Base-by-base conservation (phyloP, 495 filamentous ascomycete species). In the Aspergillus ellipticus region DNA sequence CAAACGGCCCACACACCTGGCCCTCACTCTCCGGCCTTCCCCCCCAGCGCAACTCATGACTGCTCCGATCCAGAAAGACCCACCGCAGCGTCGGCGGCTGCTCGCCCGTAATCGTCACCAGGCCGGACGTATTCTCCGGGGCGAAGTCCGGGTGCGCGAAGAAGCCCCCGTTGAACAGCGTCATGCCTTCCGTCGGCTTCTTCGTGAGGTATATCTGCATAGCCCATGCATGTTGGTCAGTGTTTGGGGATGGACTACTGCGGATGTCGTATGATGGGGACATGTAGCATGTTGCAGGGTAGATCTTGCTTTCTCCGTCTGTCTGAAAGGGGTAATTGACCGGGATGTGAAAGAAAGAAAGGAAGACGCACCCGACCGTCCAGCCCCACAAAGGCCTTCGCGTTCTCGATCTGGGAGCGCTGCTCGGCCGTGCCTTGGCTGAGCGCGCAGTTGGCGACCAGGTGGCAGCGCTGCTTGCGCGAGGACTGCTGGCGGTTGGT, bases 151-250 rank as follows among this genome's bases (percentile, higher is more conserved):
- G 61, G 26, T 64, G 61, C 37, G 49, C 53, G 39, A 59, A 68
- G 49, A 63, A 68, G 17, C 57, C 58, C 7, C 66, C 66, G 56
- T 66, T 68, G 31, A 62, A 68, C 0, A 60, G 63, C 5, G 59
- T 52, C 63, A 68, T 63, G 4, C 56, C 48, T 24, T 52, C 37
- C 22, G 33, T 49, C 10, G 63, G 66, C 0, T 61, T 10, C 33
- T 68, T 68, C 22, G 63, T 64, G 46, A 68, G 64, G 49, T 68
- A 68, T n/a, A 68, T 51, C 66, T 66, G n/a, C 10, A 28, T 28
- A 7, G 3, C 24, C 7, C 24, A 28, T 28, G 24, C 13, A 1
- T n/a, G n/a, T n/a, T 4, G 13, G n/a, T 39, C n/a, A 39, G 35
- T 13, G 5, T 37, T 31, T 39, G 35, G n/a, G n/a, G n/a, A n/a